Conservation (phyloP, 495 filamentous ascomycete genomes). For the Xylaria flabelliformis region DNA sequence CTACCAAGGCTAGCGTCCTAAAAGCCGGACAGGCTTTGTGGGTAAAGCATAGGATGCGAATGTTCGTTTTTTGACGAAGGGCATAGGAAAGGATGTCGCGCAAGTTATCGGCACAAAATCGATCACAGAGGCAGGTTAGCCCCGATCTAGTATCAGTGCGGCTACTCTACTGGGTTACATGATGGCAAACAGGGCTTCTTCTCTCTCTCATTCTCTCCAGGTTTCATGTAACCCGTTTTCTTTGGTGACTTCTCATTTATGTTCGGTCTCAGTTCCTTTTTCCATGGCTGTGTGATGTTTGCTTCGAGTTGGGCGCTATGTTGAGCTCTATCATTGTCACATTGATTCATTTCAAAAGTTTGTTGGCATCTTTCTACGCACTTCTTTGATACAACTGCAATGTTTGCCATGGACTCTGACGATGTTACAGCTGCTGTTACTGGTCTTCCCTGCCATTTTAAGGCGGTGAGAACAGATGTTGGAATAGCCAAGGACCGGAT, state of each 20-base stretch:
- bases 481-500: slow-evolving; percentile 24
- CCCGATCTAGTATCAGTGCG: slow-evolving; percentile 21
- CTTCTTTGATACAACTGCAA: slow-evolving; percentile 40
- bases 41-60: slow-evolving; percentile 10
- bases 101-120: slow-evolving; percentile 20
- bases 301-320: slow-evolving; percentile 41
- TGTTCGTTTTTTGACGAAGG: slow-evolving; percentile 20
- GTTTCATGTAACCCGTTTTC: slow-evolving; percentile 39
- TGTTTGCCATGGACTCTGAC: slow-evolving; percentile 35
- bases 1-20: slow-evolving; percentile 59
- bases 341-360: slow-evolving; percentile 41
- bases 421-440: slow-evolving; percentile 36
- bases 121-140: slow-evolving; percentile 18
- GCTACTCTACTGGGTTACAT: slow-evolving; percentile 33
- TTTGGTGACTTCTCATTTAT: slow-evolving; percentile 28
- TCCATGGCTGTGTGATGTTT: slow-evolving; percentile 41
- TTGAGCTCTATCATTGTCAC: slow-evolving; percentile 32
- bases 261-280: slow-evolving; percentile 32
- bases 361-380: slow-evolving; percentile 42
- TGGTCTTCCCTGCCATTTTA: slow-evolving; percentile 28
- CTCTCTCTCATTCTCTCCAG: slow-evolving; percentile 32
- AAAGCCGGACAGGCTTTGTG: neutral
- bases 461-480: slow-evolving; percentile 24
- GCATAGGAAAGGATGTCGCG: slow-evolving; percentile 19
- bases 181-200: slow-evolving; percentile 30